A percentile compares a stretch with the other conserved stretches of the same genome.
Evolutionary conservation across 768 basidiomycete genomes (phyloP).

Genomic region (Piloderma croceum): DNA sequence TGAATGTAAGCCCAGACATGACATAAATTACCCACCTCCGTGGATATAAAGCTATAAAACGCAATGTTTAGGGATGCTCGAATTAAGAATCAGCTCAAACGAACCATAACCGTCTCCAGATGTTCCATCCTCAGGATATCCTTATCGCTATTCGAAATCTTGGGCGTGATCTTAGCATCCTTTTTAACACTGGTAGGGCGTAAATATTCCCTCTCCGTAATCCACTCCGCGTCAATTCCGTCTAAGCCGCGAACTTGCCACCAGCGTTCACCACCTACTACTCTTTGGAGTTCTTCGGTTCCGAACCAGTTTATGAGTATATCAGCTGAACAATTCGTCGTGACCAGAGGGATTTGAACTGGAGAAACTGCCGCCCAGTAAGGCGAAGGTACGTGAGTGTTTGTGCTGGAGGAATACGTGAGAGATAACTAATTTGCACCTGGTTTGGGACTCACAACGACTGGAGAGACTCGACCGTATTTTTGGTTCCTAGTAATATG

Average conservation of each 20-base stretch:
- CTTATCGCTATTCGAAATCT: constrained; percentile 32
- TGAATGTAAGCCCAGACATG: background rate
- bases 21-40: constrained; percentile 39
- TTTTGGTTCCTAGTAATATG: constrained; percentile 55
- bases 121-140: constrained; percentile 46
- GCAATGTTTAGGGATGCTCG: constrained; percentile 2
- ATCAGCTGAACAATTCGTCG: constrained; percentile 61
- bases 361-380: constrained; percentile 59
- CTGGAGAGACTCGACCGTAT: constrained; percentile 70
- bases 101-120: constrained; percentile 52
- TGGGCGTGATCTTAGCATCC: constrained; percentile 28
- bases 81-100: background rate
- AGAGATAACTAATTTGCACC: background rate
- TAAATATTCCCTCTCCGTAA: constrained; percentile 47
- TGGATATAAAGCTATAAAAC: constrained; percentile 55
- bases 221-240: constrained; percentile 63
- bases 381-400: constrained; percentile 65
- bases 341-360: constrained; percentile 48
- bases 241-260: constrained; percentile 75
- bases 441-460: constrained; percentile 39
- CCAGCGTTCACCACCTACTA: constrained; percentile 76
- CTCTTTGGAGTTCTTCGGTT: constrained; percentile 57
- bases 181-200: constrained; percentile 16
- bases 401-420: constrained; percentile 33
- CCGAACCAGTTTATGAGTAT: constrained; percentile 67